A percentile compares a stretch with the other conserved stretches of the same genome.
phyloP scores from a whole-genome alignment of 1,284 basidiomycete genomes.

The Cryptococcus sp. region DNA sequence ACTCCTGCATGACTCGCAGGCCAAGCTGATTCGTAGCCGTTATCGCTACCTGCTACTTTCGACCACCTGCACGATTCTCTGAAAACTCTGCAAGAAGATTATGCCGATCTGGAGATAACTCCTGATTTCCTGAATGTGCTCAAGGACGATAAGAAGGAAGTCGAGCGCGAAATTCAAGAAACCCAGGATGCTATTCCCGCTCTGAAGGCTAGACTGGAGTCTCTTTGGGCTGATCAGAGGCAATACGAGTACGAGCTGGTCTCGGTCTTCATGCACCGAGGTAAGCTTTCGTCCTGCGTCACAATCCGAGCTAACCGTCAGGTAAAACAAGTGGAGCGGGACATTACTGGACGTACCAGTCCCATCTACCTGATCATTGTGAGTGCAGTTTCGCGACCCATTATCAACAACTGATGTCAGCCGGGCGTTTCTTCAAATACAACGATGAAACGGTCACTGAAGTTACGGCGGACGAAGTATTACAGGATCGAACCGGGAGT shows the following conservation, averaged over 20 bases:
- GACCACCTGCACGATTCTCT: slow-evolving; percentile 29
- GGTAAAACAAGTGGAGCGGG: slow-evolving; percentile 57
- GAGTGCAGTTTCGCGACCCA: slow-evolving; percentile 13
- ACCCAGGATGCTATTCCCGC: slow-evolving; percentile 56
- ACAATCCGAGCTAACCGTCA: slow-evolving; percentile 35
- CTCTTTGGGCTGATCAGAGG: slow-evolving; percentile 67
- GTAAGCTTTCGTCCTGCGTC: slow-evolving; percentile 49
- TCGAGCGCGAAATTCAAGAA: slow-evolving; percentile 60
- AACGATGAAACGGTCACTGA: slow-evolving; percentile 76
- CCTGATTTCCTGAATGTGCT: slow-evolving; percentile 33
- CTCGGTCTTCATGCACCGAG: slow-evolving; percentile 94
- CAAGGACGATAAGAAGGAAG: slow-evolving; percentile 53
- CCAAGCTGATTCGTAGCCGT: too few species aligned
- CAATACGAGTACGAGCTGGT: slow-evolving; percentile 82
- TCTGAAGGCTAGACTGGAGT: slow-evolving; percentile 68
- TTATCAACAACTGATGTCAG: slow-evolving; percentile 14
- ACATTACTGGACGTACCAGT: slow-evolving; percentile 49
- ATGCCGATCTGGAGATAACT: slow-evolving; percentile 49
- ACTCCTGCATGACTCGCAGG: background rate
- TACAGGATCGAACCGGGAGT: slow-evolving; percentile 39
- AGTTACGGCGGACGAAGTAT: slow-evolving; percentile 36
- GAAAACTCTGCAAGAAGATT: slow-evolving; percentile 53
- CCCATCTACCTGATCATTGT: slow-evolving; percentile 41
- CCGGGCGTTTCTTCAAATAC: slow-evolving; percentile 90
- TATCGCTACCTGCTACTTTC: slow-evolving; percentile 32